Base-by-base conservation (phyloP, 345 rosid species). In the Triadica sebifera region DNA sequence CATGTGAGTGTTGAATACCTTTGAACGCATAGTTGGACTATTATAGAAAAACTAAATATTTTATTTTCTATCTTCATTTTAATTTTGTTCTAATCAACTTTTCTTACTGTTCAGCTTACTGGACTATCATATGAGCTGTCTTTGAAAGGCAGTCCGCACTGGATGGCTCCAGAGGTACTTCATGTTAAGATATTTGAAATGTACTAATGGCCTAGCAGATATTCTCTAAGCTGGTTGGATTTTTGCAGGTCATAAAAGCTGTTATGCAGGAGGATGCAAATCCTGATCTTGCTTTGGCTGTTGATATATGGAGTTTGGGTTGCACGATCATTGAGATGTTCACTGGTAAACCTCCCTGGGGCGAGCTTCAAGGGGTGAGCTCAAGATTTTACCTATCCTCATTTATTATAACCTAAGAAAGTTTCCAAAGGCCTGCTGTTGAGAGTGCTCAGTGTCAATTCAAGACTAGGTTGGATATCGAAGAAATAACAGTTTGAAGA, bases 111-210 rank as follows among this genome's bases (percentile, higher is more conserved):
- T 51, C 83, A 90, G 95, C 87, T 90, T 41, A 75, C 85, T 17
- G 91, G 87, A 61, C 79, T 81, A 69, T 82, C 86, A 13, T 87
- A 77, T 50, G 83, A 85, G 45, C 80, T 88, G 57, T 90, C 95
- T 65, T 75, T 88, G 80, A 88, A 88, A 81, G 95, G 95, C 45
- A 90, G 91, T 75, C 95, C 95, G 10, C 79, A 86, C 80, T 90
- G 95, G 95, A 86, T 90, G 95, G 95, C 95, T 85, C 95, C 92
- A 45, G 95, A 90, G 95, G 95, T 90, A 84, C 19, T 37, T 71
- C 43, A 46, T 56, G 43, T 43, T 63, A 53, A 52, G 24, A 47
- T 72, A 46, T 49, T 49, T 43, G 53, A 46, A 41, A 19, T 69
- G 19, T 49, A 5, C 38, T 43, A 6, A 24, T 7, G 29, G 17